Conservation (phyloP, 1,139 yeast species). For the Kurtzmaniella quercitrusa region DNA sequence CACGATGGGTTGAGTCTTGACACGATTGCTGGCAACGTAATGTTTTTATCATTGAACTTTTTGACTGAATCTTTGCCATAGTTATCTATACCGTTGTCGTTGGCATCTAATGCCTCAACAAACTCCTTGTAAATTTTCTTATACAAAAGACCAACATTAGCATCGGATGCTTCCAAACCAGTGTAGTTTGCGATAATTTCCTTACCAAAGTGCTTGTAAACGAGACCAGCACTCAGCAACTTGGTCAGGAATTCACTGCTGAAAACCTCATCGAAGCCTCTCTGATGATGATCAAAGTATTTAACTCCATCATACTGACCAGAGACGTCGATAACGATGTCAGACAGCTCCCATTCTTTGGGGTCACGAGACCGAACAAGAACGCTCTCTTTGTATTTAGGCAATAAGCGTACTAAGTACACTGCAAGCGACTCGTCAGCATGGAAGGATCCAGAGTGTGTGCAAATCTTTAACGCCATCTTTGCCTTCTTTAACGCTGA, state of each 20-base stretch:
- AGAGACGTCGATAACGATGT: conserved; percentile 91
- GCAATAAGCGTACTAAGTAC: conserved; percentile 71
- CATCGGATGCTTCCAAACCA: conserved; percentile 27
- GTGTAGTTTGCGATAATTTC: conserved; percentile 57
- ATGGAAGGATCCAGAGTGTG: conserved; percentile 94
- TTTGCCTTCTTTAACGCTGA: conserved; percentile 19
- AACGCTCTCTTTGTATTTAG: conserved; percentile 61
- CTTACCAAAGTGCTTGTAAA: conserved; percentile 89
- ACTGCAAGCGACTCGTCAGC: conserved; percentile 98
- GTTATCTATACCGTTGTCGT: conserved; percentile 87
- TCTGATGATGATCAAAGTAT: conserved; percentile 94
- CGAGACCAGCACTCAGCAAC: conserved; percentile 88
- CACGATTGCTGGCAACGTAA: conserved; percentile 74
- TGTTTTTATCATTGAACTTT: conserved; percentile 35
- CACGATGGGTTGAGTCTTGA: conserved; percentile 82
- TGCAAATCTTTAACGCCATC: conserved; percentile 56
- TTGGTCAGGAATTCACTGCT: conserved; percentile 52
- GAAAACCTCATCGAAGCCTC: conserved; percentile 46
- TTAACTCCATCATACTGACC: conserved; percentile 89
- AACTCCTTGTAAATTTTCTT: conserved; percentile 78
- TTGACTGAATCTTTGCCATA: conserved; percentile 48
- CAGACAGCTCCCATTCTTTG: conserved; percentile 78
- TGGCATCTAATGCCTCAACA: conserved; percentile 90
- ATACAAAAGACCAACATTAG: conserved; percentile 57
- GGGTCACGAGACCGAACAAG: conserved; percentile 83